Base-by-base conservation (phyloP, 805 yeast genomes). In the Candida golubevii region DNA sequence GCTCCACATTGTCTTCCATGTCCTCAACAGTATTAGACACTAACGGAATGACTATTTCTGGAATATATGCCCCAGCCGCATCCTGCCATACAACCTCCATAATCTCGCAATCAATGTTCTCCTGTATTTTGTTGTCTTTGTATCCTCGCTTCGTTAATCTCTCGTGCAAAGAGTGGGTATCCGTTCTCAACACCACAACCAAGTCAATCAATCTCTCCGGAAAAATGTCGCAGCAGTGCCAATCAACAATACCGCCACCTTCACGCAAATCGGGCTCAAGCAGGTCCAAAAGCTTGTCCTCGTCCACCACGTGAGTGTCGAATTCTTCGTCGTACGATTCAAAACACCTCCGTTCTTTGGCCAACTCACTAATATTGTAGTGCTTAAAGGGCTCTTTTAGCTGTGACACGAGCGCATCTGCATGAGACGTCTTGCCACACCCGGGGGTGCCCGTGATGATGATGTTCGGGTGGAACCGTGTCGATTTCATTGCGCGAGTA, bases 211-310 rank as follows among this genome's bases (percentile, higher is more conserved):
- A 77, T 54, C 95, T 71, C 60, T 89, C 98, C 1, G 98, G 98
- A 60, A 93, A 91, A 15, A 88, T 79, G 58, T 93, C 99, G 66
- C 96, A 88, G 36, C 91, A 93, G 62, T 93, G 99, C 99, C 99
- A 93, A 64, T 93, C 99, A 10, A 93, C 74, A 8, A 93, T 71
- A n/a, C 76, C 73, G 1, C 95, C 96, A n/a, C 99, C 99, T 50
- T 79, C 71, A 42, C 83, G 84, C 39, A 90, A 70, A 33, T 83
- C 77, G 7, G 83, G 82, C 62, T 90, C 97, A 39, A 93, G 65
- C 23, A 79, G 78, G 61, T 93, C 98, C 46, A 89, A 65, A 11
- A 91, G 70, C 60, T 80, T 83, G 59, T 93, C 98, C 57, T 91
- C 99, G 65, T 93, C 97, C 6, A 91, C 97, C 34, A 91, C 87